Evolutionary conservation across 2,329 filamentous ascomycete genomes (phyloP).

Genomic region (Dactylella cylindrospora): DNA sequence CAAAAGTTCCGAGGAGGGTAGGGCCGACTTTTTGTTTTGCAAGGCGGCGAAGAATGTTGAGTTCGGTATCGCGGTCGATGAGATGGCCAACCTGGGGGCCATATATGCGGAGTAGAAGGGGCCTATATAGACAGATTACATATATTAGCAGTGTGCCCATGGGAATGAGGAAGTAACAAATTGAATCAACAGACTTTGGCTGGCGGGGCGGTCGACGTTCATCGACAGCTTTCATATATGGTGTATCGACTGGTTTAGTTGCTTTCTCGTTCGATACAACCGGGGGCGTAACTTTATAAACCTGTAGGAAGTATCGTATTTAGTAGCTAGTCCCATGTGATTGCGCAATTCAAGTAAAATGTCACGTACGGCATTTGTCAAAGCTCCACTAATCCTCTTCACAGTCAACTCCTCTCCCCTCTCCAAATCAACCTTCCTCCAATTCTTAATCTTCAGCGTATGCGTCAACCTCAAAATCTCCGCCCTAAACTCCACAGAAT

Average conservation of each 20-base stretch:
- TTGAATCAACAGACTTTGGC: constrained; percentile 22
- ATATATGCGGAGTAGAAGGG: constrained; percentile 86
- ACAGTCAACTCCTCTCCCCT: constrained; percentile 69
- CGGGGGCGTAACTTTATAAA: constrained; percentile 38
- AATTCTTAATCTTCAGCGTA: constrained; percentile 85
- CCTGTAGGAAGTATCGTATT: constrained; percentile 5
- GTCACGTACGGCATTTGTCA: constrained; percentile 75
- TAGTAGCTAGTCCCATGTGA: neutral
- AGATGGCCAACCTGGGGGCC: constrained; percentile 93
- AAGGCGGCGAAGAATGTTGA: constrained; percentile 80
- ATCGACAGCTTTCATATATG: constrained; percentile 29
- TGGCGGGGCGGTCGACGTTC: constrained; percentile 8
- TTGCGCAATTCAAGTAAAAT: neutral
- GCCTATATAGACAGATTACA: constrained; percentile 54
- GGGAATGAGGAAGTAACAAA: too few species aligned
- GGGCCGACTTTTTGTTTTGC: constrained; percentile 92
- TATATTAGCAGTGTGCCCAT: neutral
- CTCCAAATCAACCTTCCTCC: constrained; percentile 78
- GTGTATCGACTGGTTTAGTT: constrained; percentile 26
- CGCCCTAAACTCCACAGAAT: constrained; percentile 68
- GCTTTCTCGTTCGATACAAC: constrained; percentile 18
- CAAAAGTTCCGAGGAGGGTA: constrained; percentile 84
- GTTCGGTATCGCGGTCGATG: constrained; percentile 88
- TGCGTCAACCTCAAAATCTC: constrained; percentile 88
- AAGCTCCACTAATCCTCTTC: constrained; percentile 78